Conservation (phyloP, 1,139 yeast species). For the Ogataea hybrid region DNA sequence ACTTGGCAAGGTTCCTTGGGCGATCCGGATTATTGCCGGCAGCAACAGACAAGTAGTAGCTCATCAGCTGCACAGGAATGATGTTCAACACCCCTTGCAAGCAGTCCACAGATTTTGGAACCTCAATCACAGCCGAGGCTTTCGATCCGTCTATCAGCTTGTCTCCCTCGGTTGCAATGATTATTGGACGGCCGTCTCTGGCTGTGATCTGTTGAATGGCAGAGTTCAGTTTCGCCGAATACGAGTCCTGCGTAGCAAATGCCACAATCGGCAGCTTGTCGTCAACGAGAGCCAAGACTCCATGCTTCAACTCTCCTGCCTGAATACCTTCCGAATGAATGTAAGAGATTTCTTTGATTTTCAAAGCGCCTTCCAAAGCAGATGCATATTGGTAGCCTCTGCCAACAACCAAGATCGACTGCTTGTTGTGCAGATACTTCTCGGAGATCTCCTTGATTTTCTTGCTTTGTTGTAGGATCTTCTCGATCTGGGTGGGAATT, state of each 20-base stretch:
- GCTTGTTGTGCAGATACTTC: conserved; percentile 69
- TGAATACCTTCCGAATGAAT: conserved; percentile 99
- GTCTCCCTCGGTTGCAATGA: conserved; percentile 90
- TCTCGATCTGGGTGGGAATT: conserved; percentile 83
- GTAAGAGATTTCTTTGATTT: conserved; percentile 96
- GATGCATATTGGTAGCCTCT: conserved; percentile 98
- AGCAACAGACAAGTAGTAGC: conserved; percentile 95
- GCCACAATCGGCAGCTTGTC: conserved; percentile 92
- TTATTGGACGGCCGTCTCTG: conserved; percentile 95
- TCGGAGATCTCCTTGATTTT: conserved; percentile 76
- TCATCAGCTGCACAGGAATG: conserved; percentile 91
- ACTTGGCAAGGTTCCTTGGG: conserved; percentile 98
- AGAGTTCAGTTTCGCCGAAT: conserved; percentile 94
- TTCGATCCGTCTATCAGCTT: conserved; percentile 51
- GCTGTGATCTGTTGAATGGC: conserved; percentile 98
- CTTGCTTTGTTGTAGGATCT: conserved; percentile 70
- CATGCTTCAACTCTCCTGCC: conserved; percentile 99
- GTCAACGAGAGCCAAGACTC: conserved; percentile 95
- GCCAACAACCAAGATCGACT: conserved; percentile 86
- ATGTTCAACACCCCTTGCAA: conserved; percentile 95
- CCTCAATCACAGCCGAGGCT: conserved; percentile 72
- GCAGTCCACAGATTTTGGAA: conserved; percentile 96
- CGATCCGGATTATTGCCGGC: conserved; percentile 97
- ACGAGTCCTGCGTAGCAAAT: conserved; percentile 95
- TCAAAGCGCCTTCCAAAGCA: conserved; percentile 97